Evolutionary conservation across 345 rosid species (phyloP).

Genomic region (Gynandropsis gynandra): DNA sequence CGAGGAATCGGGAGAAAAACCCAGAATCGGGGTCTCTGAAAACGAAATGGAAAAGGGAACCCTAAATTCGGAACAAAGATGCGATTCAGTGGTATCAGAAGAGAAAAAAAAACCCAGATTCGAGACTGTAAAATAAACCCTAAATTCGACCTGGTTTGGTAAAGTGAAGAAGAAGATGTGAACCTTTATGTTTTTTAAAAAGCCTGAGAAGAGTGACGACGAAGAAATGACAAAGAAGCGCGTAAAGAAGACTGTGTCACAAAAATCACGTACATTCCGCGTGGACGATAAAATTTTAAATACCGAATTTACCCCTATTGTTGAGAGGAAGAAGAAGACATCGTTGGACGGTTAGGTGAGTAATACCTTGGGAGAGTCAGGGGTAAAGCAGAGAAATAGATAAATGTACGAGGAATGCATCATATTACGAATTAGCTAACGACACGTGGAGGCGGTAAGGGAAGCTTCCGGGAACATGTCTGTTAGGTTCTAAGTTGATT

Average conservation of each 20-base stretch:
- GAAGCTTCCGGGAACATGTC: constrained; percentile 17
- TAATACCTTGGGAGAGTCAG: background rate
- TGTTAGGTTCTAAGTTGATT: constrained; percentile 12
- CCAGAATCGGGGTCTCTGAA: constrained; percentile 11
- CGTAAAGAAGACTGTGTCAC: constrained; percentile 16
- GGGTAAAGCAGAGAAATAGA: constrained; percentile 14
- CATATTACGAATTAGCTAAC: background rate
- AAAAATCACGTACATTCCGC: constrained; percentile 15
- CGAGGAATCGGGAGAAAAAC: constrained; percentile 13
- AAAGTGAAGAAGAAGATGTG: constrained; percentile 25
- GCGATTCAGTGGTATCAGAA: constrained; percentile 24
- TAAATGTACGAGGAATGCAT: background rate
- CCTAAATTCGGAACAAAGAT: constrained; percentile 3
- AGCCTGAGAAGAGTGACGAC: background rate
- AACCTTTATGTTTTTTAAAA: background rate
- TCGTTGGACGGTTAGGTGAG: background rate
- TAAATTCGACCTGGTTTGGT: constrained; percentile 25
- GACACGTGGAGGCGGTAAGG: constrained; percentile 16
- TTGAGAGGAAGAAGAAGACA: background rate
- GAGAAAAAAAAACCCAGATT: constrained; percentile 15
- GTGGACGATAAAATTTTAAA: background rate
- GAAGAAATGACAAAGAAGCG: constrained; percentile 5
- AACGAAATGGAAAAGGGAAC: background rate
- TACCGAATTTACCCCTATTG: constrained; percentile 11
- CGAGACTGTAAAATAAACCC: background rate